These are phyloP conservation scores for Colletotrichum lupini DNA, from an alignment of 2,329 filamentous ascomycete species.

Conservation along the genomic window DNA sequence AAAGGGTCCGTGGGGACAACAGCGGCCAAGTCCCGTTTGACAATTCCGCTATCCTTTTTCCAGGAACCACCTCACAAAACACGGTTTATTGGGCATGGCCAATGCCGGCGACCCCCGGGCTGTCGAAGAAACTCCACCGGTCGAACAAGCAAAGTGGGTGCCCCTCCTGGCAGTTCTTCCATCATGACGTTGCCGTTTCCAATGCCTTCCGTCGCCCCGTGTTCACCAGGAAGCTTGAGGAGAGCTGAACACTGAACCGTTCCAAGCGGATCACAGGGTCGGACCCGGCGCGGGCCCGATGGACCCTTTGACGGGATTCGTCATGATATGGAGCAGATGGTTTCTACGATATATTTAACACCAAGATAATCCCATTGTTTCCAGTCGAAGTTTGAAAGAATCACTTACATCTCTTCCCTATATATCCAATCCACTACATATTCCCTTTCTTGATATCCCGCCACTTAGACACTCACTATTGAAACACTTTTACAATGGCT, in stretches of 20 bases:
- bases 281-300: conserved; percentile 25
- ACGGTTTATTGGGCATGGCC: not conserved
- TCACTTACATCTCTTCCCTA: not conserved
- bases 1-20: not conserved
- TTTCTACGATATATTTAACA: conserved; percentile 14
- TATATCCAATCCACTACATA: not conserved
- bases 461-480: not conserved
- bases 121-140: not conserved
- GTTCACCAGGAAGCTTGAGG: not conserved
- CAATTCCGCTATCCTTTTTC: conserved; percentile 10
- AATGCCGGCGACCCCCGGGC: not conserved
- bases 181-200: conserved; percentile 33
- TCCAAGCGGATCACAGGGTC: conserved; percentile 3
- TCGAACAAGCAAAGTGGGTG: conserved; percentile 3
- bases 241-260: not conserved
- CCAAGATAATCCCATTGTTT: not conserved
- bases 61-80: conserved; percentile 20
- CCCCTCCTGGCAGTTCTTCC: conserved; percentile 8
- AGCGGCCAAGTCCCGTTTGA: not conserved
- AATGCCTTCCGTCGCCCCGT: conserved; percentile 7
- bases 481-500: conserved; percentile 43
- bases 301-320: not conserved
- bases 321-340: not conserved
- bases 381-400: not conserved
- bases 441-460: conserved; percentile 9